Evolutionary conservation across 768 basidiomycete genomes (phyloP), one percentile per base, ranked within the genome.

Genomic region (Galerina sulciceps): DNA sequence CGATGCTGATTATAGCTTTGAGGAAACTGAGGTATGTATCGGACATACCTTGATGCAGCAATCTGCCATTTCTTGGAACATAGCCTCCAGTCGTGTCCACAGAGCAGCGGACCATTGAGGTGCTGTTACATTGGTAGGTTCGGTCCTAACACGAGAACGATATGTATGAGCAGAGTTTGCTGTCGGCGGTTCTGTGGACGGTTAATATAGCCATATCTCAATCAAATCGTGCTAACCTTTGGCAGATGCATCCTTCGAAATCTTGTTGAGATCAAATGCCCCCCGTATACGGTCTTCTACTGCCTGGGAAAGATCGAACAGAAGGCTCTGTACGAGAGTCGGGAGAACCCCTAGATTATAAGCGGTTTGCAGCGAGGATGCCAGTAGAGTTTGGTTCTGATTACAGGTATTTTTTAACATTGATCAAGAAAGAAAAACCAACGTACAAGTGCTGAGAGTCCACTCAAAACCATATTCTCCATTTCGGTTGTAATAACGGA

Each of bases 281-380:
- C 78, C 81, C 18, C 83, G 85, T 58, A 98, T 93, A 13, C 93
- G 84, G 26, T 85, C 83, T 63, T 94, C 91, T 3, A 97, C 90
- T 0, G 90, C 88, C 47, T 92, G 88, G 17, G 88, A 91, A 8
- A 98, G 76, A 70, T 96, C 93, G 5, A 76, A 74, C 15, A 97
- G 76, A 2, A 99, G 83, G 51, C 85, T 84, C 57, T 89, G 85
- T 4, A 98, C 91, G 6, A 98, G 83, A 22, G 86, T 82, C 0
- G 96, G 92, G 10, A 99, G 80, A 14, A 92, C 84, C 26, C 90
- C 83, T 13, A 99, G 84, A 69, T 98, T 99, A 73, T 94, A 91
- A 4, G 96, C 95, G 1, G 94, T 98, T 79, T 99, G 97, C 11
- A 99, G 81, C 0, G 96, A 94, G 1, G 94, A 95, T 0, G 96